Conservation (phyloP, 768 basidiomycete species). For the Mycena kentingensis region DNA sequence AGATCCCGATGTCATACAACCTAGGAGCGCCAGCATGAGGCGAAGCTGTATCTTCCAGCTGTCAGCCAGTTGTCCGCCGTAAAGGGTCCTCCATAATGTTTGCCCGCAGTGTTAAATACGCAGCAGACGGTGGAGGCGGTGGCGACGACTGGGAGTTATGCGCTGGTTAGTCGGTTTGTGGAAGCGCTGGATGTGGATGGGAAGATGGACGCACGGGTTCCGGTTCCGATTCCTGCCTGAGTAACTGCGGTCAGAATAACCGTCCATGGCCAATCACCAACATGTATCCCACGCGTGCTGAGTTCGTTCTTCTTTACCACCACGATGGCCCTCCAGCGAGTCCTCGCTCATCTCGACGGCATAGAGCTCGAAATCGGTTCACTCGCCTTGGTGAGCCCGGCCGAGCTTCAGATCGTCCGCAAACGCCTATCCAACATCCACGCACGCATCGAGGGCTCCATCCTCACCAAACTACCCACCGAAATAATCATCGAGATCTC, state of each 20-base stretch:
- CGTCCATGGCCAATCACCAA: background rate
- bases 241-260: background rate
- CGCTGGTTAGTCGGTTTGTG: constrained; percentile 33
- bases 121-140: constrained; percentile 32
- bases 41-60: too few relatives aligned
- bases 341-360: too few relatives aligned
- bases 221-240: constrained; percentile 8
- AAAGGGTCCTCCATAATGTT: too few relatives aligned
- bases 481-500: background rate
- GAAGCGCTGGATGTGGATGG: constrained; percentile 32
- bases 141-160: constrained; percentile 32
- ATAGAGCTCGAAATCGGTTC: too few relatives aligned
- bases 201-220: constrained; percentile 30
- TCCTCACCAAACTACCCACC: background rate
- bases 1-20: too few relatives aligned
- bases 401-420: background rate
- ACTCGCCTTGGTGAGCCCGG: too few relatives aligned
- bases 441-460: background rate
- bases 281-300: too few relatives aligned
- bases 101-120: too few relatives aligned
- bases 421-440: background rate
- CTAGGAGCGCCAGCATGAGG: too few relatives aligned
- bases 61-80: too few relatives aligned
- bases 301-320: too few relatives aligned
- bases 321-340: too few relatives aligned